Conservation (phyloP, 2,329 filamentous ascomycete species). For the Ascochyta fabae region DNA sequence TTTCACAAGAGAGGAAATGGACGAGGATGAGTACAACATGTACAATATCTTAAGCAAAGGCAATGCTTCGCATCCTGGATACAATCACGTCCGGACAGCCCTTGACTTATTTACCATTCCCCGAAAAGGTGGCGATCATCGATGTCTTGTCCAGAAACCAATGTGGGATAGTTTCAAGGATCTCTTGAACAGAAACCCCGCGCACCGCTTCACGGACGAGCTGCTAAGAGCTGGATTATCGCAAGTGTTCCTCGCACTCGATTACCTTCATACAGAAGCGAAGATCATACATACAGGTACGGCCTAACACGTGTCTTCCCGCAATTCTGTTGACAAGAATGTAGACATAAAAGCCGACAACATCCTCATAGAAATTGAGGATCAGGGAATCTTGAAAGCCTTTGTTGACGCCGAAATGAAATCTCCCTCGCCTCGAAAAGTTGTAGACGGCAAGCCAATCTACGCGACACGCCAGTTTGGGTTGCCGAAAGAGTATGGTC, state of each 20-base stretch:
- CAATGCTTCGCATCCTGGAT: constrained; percentile 36
- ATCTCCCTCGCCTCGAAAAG: constrained; percentile 45
- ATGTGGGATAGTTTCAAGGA: constrained; percentile 53
- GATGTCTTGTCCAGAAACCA: constrained; percentile 49
- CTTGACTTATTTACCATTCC: constrained; percentile 42
- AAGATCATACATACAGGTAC: constrained; percentile 55
- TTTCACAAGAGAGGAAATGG: constrained; percentile 8
- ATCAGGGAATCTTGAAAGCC: constrained; percentile 42
- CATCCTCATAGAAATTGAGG: constrained; percentile 48
- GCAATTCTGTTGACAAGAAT: not conserved
- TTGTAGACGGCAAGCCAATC: constrained; percentile 38
- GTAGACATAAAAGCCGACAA: constrained; percentile 55
- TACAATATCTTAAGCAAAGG: constrained; percentile 17
- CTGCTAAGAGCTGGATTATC: constrained; percentile 49
- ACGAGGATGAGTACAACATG: constrained; percentile 14
- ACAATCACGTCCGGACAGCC: constrained; percentile 37
- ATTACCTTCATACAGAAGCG: constrained; percentile 52
- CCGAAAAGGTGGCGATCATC: constrained; percentile 40
- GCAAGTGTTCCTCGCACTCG: constrained; percentile 51
- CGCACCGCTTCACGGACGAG: constrained; percentile 47
- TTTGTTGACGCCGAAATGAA: constrained; percentile 47
- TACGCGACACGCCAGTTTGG: constrained; percentile 48
- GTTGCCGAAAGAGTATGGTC: constrained; percentile 41
- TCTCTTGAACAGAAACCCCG: constrained; percentile 48
- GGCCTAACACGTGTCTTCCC: not conserved